Conservation (phyloP, 2,329 filamentous ascomycete species). For the Ophiosphaerella herpotricha region DNA sequence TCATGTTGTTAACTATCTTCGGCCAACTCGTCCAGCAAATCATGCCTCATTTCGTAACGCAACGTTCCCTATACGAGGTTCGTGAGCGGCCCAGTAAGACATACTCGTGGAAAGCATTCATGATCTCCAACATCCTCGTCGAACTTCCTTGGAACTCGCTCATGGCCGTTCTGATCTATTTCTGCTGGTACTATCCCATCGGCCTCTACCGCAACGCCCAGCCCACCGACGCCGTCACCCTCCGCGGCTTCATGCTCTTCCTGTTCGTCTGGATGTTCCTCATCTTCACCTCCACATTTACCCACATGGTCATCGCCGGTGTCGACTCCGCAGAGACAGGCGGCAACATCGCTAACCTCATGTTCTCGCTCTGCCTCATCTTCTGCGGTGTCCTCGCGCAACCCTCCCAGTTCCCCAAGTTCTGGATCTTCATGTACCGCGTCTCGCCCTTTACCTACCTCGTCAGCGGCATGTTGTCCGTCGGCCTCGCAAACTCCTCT, state of each 20-base stretch:
- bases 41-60: conserved; percentile 84
- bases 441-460: conserved; percentile 84
- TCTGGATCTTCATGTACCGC: conserved; percentile 87
- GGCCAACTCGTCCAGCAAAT: conserved; percentile 78
- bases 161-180: conserved; percentile 75
- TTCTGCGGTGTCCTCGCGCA: conserved; percentile 76
- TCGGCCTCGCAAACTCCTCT: conserved; percentile 68
- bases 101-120: conserved; percentile 84
- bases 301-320: conserved; percentile 75
- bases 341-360: conserved; percentile 74
- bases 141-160: conserved; percentile 85
- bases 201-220: conserved; percentile 74
- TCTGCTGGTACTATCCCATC: conserved; percentile 85
- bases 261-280: conserved; percentile 76
- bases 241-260: conserved; percentile 80
- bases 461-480: conserved; percentile 71
- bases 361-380: conserved; percentile 73
- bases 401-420: conserved; percentile 66
- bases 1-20: conserved; percentile 81
- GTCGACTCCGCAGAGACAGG: conserved; percentile 76
- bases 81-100: conserved; percentile 83
- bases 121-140: conserved; percentile 80
- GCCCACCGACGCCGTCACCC: conserved; percentile 62
- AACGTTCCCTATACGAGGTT: conserved; percentile 81
- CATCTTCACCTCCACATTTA: conserved; percentile 80